A percentile compares a stretch with the other conserved stretches of the same genome.
Conservation (phyloP, 2,329 filamentous ascomycete genomes). For the Nigrograna mackinnonii region DNA sequence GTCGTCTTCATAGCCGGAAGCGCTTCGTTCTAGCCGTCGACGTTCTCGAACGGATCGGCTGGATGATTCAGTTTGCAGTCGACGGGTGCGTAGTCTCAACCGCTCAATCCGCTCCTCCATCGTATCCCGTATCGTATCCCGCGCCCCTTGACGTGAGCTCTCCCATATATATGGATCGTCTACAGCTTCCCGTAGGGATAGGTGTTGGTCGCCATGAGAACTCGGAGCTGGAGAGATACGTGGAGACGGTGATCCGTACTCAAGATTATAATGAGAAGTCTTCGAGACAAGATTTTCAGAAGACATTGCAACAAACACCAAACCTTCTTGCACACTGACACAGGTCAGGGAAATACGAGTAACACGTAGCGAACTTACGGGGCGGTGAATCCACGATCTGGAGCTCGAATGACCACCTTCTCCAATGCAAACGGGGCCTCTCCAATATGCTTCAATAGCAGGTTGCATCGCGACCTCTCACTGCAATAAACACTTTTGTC, state of each 20-base stretch:
- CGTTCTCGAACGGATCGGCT: slow-evolving; percentile 6
- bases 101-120: slow-evolving; percentile 31
- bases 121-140: slow-evolving; percentile 23
- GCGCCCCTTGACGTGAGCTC: slow-evolving; percentile 24
- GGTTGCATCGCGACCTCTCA: slow-evolving; percentile 83
- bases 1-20: slow-evolving; percentile 21
- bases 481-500: slow-evolving; percentile 89
- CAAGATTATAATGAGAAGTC: slow-evolving; percentile 76
- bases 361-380: slow-evolving; percentile 64
- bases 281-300: slow-evolving; percentile 73
- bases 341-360: slow-evolving; percentile 29
- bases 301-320: slow-evolving; percentile 89
- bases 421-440: slow-evolving; percentile 80
- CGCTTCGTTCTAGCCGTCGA: slow-evolving; percentile 7
- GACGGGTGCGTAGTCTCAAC: slow-evolving; percentile 21
- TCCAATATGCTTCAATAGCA: slow-evolving; percentile 81
- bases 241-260: slow-evolving; percentile 47
- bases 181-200: slow-evolving; percentile 38
- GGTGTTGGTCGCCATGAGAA: slow-evolving; percentile 28
- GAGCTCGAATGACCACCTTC: slow-evolving; percentile 86
- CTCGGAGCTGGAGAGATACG: slow-evolving; percentile 29
- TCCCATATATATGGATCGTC: slow-evolving; percentile 38
- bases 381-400: slow-evolving; percentile 77
- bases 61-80: background rate
- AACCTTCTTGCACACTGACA: slow-evolving; percentile 79